Evolutionary conservation across 1,284 basidiomycete species (phyloP), one percentile per base, ranked within the genome.

Genomic region (Cryptococcus jaspeensis): DNA sequence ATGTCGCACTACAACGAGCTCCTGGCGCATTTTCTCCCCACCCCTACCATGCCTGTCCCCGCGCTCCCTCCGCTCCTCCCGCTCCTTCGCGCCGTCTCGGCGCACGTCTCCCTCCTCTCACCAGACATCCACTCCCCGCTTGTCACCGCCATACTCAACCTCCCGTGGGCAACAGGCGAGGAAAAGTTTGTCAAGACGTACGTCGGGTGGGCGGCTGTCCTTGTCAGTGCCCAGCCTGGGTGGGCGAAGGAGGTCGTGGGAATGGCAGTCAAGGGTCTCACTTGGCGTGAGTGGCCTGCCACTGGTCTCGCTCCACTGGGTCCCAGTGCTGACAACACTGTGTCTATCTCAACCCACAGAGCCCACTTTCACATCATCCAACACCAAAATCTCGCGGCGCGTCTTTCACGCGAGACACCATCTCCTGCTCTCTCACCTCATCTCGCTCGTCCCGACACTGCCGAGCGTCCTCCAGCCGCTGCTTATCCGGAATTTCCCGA

Each of bases 211-310:
- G 85, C 93, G 45, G 90, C 91, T 44, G 90, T 94, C 79, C 84
- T 99, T 39, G 85, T 97, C 63, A 92, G 89, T 64, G 92, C 95
- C n/a, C 82, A 90, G 61, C 89, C 92, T 59, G 92, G 95, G 76
- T 99, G 96, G 80, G 83, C 96, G 35, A 87, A 86, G 37, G 82
- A 89, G 58, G 87, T 98, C 9, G 83, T 97, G 11, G 82, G 82
- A 53, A 91, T 85, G 75, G 86, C 90, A 40, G 85, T 92, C 7
- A 86, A 87, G 57, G 91, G 91, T 13, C 84, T 98, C 56, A 90
- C 90, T 20, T 87, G 90, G 81, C 90, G 93, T 96, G 78, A 76
- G 92, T 78, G 22, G 59, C 38, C 49, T 35, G 32, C 41, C 36
- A 23, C 61, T 16, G 12, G 20, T 45, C 6, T n/a, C 5, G 18